These are phyloP conservation scores for Penicillium psychrofluorescens DNA, from an alignment of 495 filamentous ascomycete genomes.

Conservation along the genomic window DNA sequence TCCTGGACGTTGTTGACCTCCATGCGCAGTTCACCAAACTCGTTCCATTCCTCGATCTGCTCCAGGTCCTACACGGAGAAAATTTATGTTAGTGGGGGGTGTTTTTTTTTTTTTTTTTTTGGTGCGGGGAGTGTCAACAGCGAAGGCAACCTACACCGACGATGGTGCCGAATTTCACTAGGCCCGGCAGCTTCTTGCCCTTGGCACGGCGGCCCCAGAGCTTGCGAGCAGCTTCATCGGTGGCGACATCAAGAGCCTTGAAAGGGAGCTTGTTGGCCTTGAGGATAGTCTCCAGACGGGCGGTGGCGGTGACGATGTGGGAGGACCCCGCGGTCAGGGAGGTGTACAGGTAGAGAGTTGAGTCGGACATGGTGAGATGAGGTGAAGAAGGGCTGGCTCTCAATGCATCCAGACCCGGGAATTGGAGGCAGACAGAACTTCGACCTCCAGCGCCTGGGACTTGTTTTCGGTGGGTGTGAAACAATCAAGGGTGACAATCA, in stretches of 20 bases:
- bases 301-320: constrained; percentile 96
- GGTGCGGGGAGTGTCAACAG: no score
- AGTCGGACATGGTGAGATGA: constrained; percentile 44
- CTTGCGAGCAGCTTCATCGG: constrained; percentile 83
- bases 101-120: no score
- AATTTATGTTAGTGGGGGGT: no score
- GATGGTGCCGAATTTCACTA: constrained; percentile 82
- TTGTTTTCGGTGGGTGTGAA: no score
- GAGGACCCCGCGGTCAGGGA: constrained; percentile 93
- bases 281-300: constrained; percentile 90
- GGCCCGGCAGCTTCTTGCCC: constrained; percentile 73
- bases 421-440: background rate
- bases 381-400: background rate
- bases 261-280: constrained; percentile 92
- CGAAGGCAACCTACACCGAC: constrained; percentile 61
- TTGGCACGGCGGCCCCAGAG: constrained; percentile 81
- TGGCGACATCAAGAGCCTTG: constrained; percentile 85
- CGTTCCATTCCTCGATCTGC: constrained; percentile 97
- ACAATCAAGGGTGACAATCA: no score
- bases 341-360: constrained; percentile 86
- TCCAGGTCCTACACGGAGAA: constrained; percentile 66
- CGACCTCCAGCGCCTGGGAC: no score
- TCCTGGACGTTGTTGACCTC: constrained; percentile 50
- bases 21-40: constrained; percentile 90
- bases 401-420: background rate